phyloP scores from a whole-genome alignment of 495 filamentous ascomycete species.

The Penicillium diatomitis region DNA sequence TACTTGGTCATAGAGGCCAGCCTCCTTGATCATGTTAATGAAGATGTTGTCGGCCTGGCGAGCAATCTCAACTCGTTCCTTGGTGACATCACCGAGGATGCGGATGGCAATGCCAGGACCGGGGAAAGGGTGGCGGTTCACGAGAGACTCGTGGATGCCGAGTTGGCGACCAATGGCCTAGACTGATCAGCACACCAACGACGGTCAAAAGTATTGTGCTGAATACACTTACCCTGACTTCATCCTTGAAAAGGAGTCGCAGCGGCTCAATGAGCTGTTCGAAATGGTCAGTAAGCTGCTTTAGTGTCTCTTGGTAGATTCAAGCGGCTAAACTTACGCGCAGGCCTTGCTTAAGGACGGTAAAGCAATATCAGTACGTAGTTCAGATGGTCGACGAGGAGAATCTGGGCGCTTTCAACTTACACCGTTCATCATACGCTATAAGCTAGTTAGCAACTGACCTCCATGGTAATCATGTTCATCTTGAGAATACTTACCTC shows the following conservation, averaged over 20 bases:
- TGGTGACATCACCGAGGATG: slow-evolving; percentile 80
- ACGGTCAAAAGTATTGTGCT: background rate
- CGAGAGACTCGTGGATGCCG: slow-evolving; percentile 65
- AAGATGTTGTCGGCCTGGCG: slow-evolving; percentile 76
- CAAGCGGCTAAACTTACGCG: slow-evolving; percentile 11
- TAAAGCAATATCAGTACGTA: background rate
- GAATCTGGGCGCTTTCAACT: slow-evolving; percentile 5
- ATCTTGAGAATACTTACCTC: slow-evolving; percentile 9
- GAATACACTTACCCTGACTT: slow-evolving; percentile 40
- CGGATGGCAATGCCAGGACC: slow-evolving; percentile 80
- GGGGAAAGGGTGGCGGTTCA: slow-evolving; percentile 79
- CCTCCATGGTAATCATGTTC: background rate
- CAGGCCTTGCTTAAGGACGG: slow-evolving; percentile 15
- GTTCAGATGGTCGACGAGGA: slow-evolving; percentile 6
- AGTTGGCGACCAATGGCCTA: slow-evolving; percentile 62
- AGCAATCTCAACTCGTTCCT: slow-evolving; percentile 68
- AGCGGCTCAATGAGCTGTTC: slow-evolving; percentile 74
- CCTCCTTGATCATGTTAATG: slow-evolving; percentile 74
- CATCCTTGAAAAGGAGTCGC: slow-evolving; percentile 74
- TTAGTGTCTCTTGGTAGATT: background rate
- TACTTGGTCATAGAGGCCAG: slow-evolving; percentile 66
- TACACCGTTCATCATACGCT: slow-evolving; percentile 8
- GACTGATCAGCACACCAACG: background rate
- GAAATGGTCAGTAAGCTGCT: slow-evolving; percentile 31
- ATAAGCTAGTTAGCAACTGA: background rate